phyloP scores from a whole-genome alignment of 1,139 yeast genomes.

The Nakaseomyces sp. region DNA sequence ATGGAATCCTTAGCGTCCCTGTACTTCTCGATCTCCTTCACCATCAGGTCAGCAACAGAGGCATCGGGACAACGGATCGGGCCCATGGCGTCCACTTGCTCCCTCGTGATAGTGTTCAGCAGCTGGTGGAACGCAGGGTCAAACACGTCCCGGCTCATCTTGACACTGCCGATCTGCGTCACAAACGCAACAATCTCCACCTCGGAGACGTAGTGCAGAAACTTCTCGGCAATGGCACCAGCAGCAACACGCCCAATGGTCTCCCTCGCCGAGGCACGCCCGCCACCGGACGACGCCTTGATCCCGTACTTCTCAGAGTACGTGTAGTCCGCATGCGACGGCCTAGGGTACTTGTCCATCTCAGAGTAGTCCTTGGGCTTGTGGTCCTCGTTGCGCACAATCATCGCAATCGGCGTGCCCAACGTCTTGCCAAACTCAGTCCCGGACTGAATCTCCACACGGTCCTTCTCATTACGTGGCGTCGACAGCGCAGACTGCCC shows the following conservation, averaged over 20 bases:
- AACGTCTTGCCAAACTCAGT: slow-evolving; percentile 84
- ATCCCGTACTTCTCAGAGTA: slow-evolving; percentile 83
- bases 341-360: slow-evolving; percentile 92
- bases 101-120: slow-evolving; percentile 73
- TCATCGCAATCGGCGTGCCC: slow-evolving; percentile 94
- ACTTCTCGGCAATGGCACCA: slow-evolving; percentile 95
- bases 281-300: slow-evolving; percentile 94
- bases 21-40: slow-evolving; percentile 74
- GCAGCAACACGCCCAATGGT: slow-evolving; percentile 99
- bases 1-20: slow-evolving; percentile 86
- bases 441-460: slow-evolving; percentile 88
- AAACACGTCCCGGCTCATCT: slow-evolving; percentile 66
- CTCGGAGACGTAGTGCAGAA: slow-evolving; percentile 61
- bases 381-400: slow-evolving; percentile 88
- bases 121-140: slow-evolving; percentile 56
- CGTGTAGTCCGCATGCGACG: slow-evolving; percentile 96
- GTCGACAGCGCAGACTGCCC: slow-evolving; percentile 91
- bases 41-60: slow-evolving; percentile 66
- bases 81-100: slow-evolving; percentile 75
- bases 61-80: slow-evolving; percentile 92
- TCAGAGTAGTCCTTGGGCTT: slow-evolving; percentile 93
- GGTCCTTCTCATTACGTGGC: slow-evolving; percentile 92
- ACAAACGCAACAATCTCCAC: slow-evolving; percentile 97
- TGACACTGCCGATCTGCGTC: slow-evolving; percentile 72
- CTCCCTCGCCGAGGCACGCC: slow-evolving; percentile 94